phyloP scores from a whole-genome alignment of 179 eudicot genomes.

The Spinacia oleracea region DNA sequence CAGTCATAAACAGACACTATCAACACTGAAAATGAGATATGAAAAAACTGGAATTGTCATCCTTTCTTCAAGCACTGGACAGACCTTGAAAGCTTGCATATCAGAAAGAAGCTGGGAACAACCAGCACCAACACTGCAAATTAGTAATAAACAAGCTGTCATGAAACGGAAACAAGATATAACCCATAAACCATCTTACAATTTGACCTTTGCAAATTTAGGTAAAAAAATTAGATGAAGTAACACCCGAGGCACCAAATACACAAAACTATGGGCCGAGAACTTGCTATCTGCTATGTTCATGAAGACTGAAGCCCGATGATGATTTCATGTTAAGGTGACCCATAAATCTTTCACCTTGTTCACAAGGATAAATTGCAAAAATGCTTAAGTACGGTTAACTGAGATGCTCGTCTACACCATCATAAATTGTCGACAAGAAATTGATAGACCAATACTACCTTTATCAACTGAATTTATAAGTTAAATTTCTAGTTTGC shows the following conservation, averaged over 20 bases:
- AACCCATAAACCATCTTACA: background rate
- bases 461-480: background rate
- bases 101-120: conserved; percentile 96
- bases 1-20: background rate
- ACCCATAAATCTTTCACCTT: background rate
- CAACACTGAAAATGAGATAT: background rate
- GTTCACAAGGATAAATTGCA: background rate
- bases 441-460: background rate
- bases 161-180: conserved; percentile 14
- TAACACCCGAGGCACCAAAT: background rate
- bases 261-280: background rate
- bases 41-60: background rate
- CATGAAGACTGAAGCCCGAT: background rate
- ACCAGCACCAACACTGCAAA: conserved; percentile 88
- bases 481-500: too few relatives aligned
- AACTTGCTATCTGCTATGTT: background rate
- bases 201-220: too few relatives aligned
- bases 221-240: background rate
- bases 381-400: background rate
- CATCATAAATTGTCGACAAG: background rate
- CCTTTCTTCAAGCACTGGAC: conserved; percentile 19
- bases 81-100: conserved; percentile 98
- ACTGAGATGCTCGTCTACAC: background rate
- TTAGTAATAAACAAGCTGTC: conserved; percentile 29
- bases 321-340: background rate